phyloP scores from a whole-genome alignment of 257 asterid genomes.

The Rauvolfia tetraphylla region DNA sequence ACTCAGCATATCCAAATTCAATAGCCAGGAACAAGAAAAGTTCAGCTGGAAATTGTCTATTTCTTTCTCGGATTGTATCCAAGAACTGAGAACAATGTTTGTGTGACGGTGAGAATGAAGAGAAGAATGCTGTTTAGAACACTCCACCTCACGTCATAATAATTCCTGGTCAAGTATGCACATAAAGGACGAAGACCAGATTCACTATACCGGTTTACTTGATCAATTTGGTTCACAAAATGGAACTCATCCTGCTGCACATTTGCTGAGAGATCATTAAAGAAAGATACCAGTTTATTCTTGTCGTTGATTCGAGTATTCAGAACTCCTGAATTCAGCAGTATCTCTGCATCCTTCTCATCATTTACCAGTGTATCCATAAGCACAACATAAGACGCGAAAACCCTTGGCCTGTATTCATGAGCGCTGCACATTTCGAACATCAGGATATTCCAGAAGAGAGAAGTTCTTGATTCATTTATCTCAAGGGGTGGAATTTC shows the following conservation, averaged over 20 bases:
- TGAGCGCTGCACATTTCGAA: conserved; percentile 12
- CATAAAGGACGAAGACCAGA: background rate
- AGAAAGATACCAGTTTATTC: conserved; percentile 9
- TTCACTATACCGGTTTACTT: background rate
- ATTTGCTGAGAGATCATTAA: conserved; percentile 11
- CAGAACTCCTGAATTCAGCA: background rate
- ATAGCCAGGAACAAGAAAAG: no score
- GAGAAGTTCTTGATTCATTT: background rate
- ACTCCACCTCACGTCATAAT: no score
- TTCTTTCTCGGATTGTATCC: conserved; percentile 8
- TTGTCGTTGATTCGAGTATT: conserved; percentile 5
- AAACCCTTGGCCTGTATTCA: background rate
- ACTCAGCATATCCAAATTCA: no score
- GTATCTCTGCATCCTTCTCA: conserved; percentile 17
- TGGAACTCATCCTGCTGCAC: conserved; percentile 10
- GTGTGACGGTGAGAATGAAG: conserved; percentile 18
- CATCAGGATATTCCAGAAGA: conserved; percentile 20
- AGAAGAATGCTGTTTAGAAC: conserved; percentile 16
- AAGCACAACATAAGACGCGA: conserved; percentile 12
- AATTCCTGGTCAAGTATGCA: no score
- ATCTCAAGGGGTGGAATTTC: conserved; percentile 5
- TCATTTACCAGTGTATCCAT: conserved; percentile 14
- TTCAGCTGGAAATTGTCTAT: background rate
- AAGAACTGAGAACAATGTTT: conserved; percentile 18
- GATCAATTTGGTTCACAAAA: background rate